Evolutionary conservation across 2,329 filamentous ascomycete species (phyloP).

Genomic region (Fusarium torreyae): DNA sequence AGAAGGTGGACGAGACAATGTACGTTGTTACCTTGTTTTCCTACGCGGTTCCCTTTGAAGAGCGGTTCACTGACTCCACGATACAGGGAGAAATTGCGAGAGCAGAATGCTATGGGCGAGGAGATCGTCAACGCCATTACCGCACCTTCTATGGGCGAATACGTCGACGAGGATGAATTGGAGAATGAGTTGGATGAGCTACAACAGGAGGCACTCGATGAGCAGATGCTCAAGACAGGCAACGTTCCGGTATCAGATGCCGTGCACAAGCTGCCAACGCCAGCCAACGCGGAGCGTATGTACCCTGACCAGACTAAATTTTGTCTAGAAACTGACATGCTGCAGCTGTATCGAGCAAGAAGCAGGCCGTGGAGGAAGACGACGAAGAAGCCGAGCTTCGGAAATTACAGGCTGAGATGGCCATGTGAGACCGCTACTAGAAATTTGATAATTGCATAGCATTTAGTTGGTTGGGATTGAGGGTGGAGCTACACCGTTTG

Average conservation of each 20-base stretch:
- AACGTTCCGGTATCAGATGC: slow-evolving; percentile 85
- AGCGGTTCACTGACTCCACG: slow-evolving; percentile 51
- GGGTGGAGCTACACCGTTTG: slow-evolving; percentile 24
- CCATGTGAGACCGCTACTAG: slow-evolving; percentile 73
- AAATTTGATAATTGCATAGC: slow-evolving; percentile 46
- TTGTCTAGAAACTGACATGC: slow-evolving; percentile 30
- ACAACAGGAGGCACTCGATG: slow-evolving; percentile 93
- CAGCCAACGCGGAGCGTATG: slow-evolving; percentile 83
- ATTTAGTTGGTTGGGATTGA: slow-evolving; percentile 42
- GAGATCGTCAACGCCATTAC: slow-evolving; percentile 93
- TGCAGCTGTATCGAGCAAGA: slow-evolving; percentile 54
- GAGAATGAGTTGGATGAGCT: slow-evolving; percentile 87
- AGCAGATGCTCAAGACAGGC: slow-evolving; percentile 93
- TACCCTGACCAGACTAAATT: slow-evolving; percentile 40
- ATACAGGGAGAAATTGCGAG: slow-evolving; percentile 86
- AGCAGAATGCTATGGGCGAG: slow-evolving; percentile 93
- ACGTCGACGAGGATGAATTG: slow-evolving; percentile 87
- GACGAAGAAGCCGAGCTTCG: slow-evolving; percentile 96
- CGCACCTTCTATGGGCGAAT: slow-evolving; percentile 75
- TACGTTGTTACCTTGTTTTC: slow-evolving; percentile 63
- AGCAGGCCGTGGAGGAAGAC: slow-evolving; percentile 77
- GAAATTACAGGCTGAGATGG: slow-evolving; percentile 97
- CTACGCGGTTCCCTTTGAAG: neutral
- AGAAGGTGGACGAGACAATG: slow-evolving; percentile 97
- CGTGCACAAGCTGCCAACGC: slow-evolving; percentile 82